Evolutionary conservation across 2,329 filamentous ascomycete species (phyloP), one percentile per base, ranked within the genome.

Genomic region (Knoxdaviesia capensis): DNA sequence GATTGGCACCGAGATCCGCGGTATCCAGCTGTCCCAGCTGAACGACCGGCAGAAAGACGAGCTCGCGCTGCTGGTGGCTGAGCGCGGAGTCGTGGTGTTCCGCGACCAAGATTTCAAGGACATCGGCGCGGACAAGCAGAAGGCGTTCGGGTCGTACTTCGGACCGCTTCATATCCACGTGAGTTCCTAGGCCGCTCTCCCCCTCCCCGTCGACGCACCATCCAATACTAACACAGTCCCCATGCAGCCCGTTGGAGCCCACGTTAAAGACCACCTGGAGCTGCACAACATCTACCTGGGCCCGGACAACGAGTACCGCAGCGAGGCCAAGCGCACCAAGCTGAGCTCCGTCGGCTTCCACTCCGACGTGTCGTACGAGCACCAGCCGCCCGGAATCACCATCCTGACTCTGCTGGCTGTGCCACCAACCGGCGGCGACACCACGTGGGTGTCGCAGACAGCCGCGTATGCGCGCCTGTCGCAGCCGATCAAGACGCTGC

Each of bases 261-360:
- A 63, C 41, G 56, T 64, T 44, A 56, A 63, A 42, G 58, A 59
- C 45, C 53, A 59, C 33, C 52, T 63, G 7, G 62, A 65, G 47
- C 54, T 64, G 40, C 61, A 65, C 50, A 63, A 61, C 46, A 64
- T 65, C 46, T 65, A 66, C 50, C 57, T 65, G 0, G 64, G 61
- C 0, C 56, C 58, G 2, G 63, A 61, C 50, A 66, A 64, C 47
- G 55, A 59, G 34, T 63, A 62, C 50, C 57, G 60, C 5, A 51
- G 51, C 5, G 54, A 56, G 11, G 50, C 51, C 29, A 54, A 49
- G n/a, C 52, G 49, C 10, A 56, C 58, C 42, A 54, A 52, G 31
- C 50, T 62, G 28, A 59, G 56, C 34, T 60, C 57, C 4, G 54
- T 52, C 4, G 56, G 55, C 1, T 64, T 56, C 45, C 60, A 63